These are phyloP conservation scores for Capsicum rhomboideum DNA, from an alignment of 257 asterid species.

Conservation along the genomic window DNA sequence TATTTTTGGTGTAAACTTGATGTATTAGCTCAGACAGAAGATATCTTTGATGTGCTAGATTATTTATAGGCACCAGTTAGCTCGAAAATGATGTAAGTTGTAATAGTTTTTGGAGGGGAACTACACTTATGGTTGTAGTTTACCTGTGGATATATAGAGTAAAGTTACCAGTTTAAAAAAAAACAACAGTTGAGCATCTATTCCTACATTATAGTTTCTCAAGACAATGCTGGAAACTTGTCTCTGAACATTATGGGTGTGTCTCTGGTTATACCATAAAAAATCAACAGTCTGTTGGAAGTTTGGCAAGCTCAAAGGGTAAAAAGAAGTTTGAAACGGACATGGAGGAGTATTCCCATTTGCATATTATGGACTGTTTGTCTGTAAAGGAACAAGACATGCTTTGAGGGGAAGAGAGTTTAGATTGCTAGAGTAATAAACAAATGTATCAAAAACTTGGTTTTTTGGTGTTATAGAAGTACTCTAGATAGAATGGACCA, in stretches of 20 bases:
- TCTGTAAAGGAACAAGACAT: neutral
- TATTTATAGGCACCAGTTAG: too few relatives aligned
- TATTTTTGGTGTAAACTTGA: too few relatives aligned
- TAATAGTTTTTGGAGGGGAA: too few relatives aligned
- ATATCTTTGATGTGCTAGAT: too few relatives aligned
- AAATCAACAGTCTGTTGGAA: neutral
- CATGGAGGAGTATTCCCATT: neutral
- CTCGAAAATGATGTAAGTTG: too few relatives aligned
- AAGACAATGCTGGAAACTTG: neutral
- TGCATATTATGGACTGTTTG: neutral
- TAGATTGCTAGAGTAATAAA: neutral
- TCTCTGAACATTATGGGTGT: neutral
- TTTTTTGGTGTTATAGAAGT: neutral
- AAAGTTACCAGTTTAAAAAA: too few relatives aligned
- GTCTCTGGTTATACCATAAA: neutral
- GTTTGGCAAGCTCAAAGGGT: neutral
- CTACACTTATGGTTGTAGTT: too few relatives aligned
- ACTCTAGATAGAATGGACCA: neutral
- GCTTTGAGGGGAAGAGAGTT: neutral
- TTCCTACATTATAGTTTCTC: neutral
- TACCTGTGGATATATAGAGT: too few relatives aligned
- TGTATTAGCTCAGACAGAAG: too few relatives aligned
- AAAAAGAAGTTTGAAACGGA: neutral
- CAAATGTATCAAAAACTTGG: neutral
- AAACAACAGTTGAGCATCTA: neutral